These are phyloP conservation scores for Jamesozyma hellenica DNA, from an alignment of 805 yeast genomes.

Conservation along the genomic window DNA sequence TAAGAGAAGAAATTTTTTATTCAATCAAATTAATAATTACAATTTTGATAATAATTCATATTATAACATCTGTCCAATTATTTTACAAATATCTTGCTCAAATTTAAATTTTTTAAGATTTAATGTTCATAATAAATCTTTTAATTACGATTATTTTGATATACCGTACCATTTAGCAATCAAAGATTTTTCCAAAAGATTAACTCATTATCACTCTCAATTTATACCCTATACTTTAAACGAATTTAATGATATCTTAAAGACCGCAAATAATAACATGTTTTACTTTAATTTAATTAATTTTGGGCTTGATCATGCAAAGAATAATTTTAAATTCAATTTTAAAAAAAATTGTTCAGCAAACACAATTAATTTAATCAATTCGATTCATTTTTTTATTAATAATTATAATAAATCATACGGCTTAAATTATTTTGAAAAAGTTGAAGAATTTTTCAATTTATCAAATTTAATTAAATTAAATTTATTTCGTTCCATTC, in stretches of 20 bases:
- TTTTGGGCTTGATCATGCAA: neutral
- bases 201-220: slow-evolving; percentile 37
- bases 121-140: slow-evolving; percentile 57
- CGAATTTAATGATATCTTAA: slow-evolving; percentile 13
- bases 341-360: neutral
- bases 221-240: slow-evolving; percentile 19
- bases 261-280: neutral
- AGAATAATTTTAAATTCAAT: neutral
- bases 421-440: slow-evolving; percentile 17
- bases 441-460: slow-evolving; percentile 8
- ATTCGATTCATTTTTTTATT: slow-evolving; percentile 14
- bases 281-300: slow-evolving; percentile 4
- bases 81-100: slow-evolving; percentile 53
- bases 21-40: slow-evolving; percentile 16
- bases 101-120: slow-evolving; percentile 42
- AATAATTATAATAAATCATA: slow-evolving; percentile 15
- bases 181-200: slow-evolving; percentile 48
- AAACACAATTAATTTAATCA: slow-evolving; percentile 10
- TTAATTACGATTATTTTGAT: slow-evolving; percentile 49
- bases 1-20: slow-evolving; percentile 30
- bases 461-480: neutral
- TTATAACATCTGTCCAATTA: slow-evolving; percentile 36
- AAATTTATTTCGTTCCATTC: neutral
- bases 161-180: slow-evolving; percentile 44
- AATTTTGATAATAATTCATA: slow-evolving; percentile 9